Evolutionary conservation across 2,329 filamentous ascomycete species (phyloP).

Genomic region (Teratosphaeria gauchensis): DNA sequence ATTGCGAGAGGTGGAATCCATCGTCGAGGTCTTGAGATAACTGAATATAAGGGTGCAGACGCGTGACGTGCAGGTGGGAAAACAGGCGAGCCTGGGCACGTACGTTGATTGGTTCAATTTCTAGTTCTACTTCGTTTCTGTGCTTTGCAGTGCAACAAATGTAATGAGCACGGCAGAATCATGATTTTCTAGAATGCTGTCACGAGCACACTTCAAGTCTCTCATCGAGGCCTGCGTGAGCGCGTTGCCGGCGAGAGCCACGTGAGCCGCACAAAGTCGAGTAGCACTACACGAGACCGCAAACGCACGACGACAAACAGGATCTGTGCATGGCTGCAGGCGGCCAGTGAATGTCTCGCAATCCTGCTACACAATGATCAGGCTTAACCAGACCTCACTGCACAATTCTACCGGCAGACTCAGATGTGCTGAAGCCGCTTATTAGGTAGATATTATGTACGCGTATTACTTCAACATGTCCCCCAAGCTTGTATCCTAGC

Average conservation of each 20-base stretch:
- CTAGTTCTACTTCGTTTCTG: neutral
- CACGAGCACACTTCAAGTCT: neutral
- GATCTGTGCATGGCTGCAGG: neutral
- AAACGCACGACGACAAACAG: neutral
- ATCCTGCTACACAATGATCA: conserved; percentile 7
- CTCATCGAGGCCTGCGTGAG: neutral
- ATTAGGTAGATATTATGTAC: neutral
- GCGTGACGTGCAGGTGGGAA: neutral
- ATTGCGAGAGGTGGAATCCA: neutral
- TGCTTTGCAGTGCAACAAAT: too few relatives aligned
- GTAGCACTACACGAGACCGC: neutral
- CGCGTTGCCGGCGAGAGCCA: neutral
- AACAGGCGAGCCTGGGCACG: neutral
- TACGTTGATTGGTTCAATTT: neutral
- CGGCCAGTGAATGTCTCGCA: conserved; percentile 8
- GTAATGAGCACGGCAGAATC: too few relatives aligned
- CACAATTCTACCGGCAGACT: neutral
- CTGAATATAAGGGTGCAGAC: neutral
- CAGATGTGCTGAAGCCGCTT: neutral
- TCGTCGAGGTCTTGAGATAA: neutral
- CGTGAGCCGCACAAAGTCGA: neutral
- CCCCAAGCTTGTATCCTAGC: neutral
- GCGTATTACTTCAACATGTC: neutral
- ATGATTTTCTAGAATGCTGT: too few relatives aligned
- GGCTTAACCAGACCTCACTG: conserved; percentile 6